Conservation (phyloP, 148 eudicot species). For the Silene uniflora region DNA sequence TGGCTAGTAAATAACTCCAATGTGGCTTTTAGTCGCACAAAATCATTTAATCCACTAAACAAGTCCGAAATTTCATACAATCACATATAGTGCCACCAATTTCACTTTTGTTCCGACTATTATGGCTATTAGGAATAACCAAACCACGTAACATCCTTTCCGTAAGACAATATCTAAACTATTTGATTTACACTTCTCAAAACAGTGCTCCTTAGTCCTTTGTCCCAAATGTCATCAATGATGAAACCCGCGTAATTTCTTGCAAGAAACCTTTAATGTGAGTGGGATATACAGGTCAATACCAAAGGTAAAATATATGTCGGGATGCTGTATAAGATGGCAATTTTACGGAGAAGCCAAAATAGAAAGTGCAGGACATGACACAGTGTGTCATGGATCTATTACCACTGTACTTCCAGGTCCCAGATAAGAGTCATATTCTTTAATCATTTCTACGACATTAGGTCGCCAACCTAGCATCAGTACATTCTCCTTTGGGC, state of each 20-base stretch:
- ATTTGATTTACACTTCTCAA: not conserved
- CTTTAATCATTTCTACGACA: conserved; percentile 78
- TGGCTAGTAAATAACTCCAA: not conserved
- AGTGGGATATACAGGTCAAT: not conserved
- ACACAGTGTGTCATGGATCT: not conserved
- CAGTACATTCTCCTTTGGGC: conserved; percentile 78
- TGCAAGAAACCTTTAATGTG: not conserved
- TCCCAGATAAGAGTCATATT: conserved; percentile 88
- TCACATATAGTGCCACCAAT: not conserved
- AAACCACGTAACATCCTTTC: not conserved
- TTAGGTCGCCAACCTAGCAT: conserved; percentile 92
- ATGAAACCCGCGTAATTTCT: not conserved
- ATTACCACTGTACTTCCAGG: conserved; percentile 93
- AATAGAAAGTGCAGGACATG: not conserved
- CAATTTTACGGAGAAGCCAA: not conserved
- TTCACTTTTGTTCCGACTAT: not conserved
- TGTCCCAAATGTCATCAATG: not conserved
- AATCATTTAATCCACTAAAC: conserved; percentile 7
- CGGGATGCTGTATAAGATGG: not conserved
- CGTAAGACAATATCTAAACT: not conserved
- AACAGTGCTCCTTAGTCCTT: not conserved
- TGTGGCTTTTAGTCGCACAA: not conserved
- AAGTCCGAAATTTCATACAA: not conserved
- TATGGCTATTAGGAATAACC: not conserved
- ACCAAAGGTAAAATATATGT: not conserved